Base-by-base conservation (phyloP, 2,329 filamentous ascomycete genomes). In the Monilinia fructigena region DNA sequence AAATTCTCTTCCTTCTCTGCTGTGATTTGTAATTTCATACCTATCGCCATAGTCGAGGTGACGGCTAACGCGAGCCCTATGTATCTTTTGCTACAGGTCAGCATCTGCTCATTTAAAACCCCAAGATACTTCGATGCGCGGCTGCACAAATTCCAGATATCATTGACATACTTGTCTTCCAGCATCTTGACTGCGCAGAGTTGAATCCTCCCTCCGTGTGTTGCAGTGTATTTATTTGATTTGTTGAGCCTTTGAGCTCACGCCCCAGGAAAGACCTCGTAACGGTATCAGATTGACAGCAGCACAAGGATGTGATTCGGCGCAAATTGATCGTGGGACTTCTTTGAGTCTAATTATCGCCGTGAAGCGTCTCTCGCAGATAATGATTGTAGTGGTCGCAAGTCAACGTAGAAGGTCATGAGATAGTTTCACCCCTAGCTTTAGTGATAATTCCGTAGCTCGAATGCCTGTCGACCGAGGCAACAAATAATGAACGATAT, bases 31-130 rank as follows among this genome's bases (percentile, higher is more conserved):
- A 58, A 54, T 38, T 20, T 78, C 83, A 74, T 84, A 90, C 89
- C 90, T 79, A 93, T 93, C 71, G 89, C 89, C 76, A 92, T 80
- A 73, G 89, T 91, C 48, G 89, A 91, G 69, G 84, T 83, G 76
- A 93, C 88, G 82, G 90, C 90, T 78, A 93, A 80, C 68, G 85
- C 86, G 79, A 93, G 81, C 76, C 90, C 90, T 75, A 93, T 86
- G 76, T 92, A 93, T 82, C 90, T 92, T 75, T 70, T 70, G 68
- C 56, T 50, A 66, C 62, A 47, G 52, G 53, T 67, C 75, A 65
- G 76, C 73, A 70, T 65, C 67, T 65, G 48, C 28, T 31, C 52
- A 42, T 50, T 38, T 5, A 16, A 55, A 55, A 20, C 12, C 23
- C 53, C 20, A n/a, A 31, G 45, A 52, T 3, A 42, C 42, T 14